Conservation (phyloP, 2,329 filamentous ascomycete genomes). For the Ceratocystis huliohia region DNA sequence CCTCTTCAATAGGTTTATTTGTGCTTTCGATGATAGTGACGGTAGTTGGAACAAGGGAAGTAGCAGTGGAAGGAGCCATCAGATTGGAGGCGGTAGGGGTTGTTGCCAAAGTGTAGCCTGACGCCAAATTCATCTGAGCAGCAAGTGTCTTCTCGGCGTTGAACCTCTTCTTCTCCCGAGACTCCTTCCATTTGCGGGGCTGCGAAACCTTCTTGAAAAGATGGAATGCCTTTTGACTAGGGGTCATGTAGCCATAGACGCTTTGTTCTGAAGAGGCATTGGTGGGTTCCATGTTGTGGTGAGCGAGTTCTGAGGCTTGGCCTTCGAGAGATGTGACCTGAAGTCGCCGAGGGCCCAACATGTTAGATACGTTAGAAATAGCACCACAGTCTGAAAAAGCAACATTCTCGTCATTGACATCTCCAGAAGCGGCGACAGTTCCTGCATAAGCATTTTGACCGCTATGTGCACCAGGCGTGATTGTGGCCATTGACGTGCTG, state of each 20-base stretch:
- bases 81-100: not conserved
- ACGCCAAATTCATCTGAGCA: constrained; percentile 16
- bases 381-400: not conserved
- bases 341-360: constrained; percentile 9
- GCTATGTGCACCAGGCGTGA: not conserved
- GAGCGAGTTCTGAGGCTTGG: constrained; percentile 18
- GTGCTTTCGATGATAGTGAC: constrained; percentile 15
- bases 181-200: constrained; percentile 18
- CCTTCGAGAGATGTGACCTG: constrained; percentile 18
- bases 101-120: constrained; percentile 5
- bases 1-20: not conserved
- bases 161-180: constrained; percentile 17
- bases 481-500: not conserved
- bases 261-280: constrained; percentile 18
- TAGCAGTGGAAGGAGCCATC: not conserved
- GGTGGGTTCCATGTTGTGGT: constrained; percentile 19
- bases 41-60: constrained; percentile 9
- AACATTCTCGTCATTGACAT: not conserved
- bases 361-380: constrained; percentile 6
- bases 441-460: not conserved
- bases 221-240: constrained; percentile 19
- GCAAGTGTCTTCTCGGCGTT: constrained; percentile 14
- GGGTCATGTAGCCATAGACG: constrained; percentile 20
- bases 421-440: not conserved
- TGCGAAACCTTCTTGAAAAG: constrained; percentile 19